Base-by-base conservation (phyloP, 805 yeast genomes). In the Suhomyces kilbournensis region DNA sequence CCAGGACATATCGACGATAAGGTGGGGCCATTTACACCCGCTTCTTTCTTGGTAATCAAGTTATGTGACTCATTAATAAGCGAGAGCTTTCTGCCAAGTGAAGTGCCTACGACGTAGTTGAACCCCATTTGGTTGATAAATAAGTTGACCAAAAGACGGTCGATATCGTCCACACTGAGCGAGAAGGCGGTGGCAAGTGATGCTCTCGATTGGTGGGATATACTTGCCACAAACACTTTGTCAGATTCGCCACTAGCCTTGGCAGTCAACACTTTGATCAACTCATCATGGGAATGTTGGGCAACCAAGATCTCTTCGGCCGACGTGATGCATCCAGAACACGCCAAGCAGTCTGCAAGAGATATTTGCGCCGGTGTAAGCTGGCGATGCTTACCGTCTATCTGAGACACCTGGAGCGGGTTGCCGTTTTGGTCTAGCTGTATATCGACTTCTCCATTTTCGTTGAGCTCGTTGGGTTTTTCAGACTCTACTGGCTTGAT, bases 311-410 rank as follows among this genome's bases (percentile, higher is more conserved):
- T 90, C 56, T 93, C 97, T 65, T 94, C 99, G n/a, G 97, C 96
- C 4, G 97, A 88, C 0, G 99, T 94, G 50, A 94, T 90, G 68
- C 99, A 94, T 0, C 99, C 99, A 7, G 96, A 84, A 65, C 99
- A 94, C 0, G 99, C 99, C 50, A 94, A 74, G 69, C 99, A 94
- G 72, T 94, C 99, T 17, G 91, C 85, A 48, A 94, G 71, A 1
- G 94, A 87, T 46, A 94, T 93, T 57, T 88, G 93, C 0, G 97
- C 98, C 49, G 90, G 84, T 25, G 85, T 79, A 6, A 90, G 72
- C 17, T 75, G 72, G 34, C 78, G 75, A 3, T 76, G 63, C 5
- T 72, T 71, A 22, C 82, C 84, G 54, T 82, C 85, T 46, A 81
- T 82, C 45, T 79, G 77, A 5, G 86, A 81, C 2, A 90, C 91